A percentile compares a stretch with the other conserved stretches of the same genome.
Evolutionary conservation across 257 asterid genomes (phyloP).

Genomic region (Nicotiana attenuata): DNA sequence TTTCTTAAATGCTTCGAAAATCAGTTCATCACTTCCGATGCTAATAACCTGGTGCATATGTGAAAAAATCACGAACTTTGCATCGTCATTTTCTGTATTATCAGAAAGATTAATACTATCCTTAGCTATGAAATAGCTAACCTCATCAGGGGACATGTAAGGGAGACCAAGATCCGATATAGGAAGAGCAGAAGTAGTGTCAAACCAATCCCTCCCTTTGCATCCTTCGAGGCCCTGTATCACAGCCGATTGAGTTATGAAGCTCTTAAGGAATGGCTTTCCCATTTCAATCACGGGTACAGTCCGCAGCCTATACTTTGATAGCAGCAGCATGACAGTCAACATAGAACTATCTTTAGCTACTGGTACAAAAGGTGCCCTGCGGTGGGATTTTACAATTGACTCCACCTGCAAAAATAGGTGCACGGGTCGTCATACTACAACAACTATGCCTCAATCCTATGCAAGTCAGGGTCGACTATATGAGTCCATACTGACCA

Average conservation of each 20-base stretch:
- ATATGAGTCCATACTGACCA: no score
- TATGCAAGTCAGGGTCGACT: no score
- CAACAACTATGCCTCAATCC: no score
- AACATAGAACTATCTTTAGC: constrained; percentile 51
- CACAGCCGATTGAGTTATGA: constrained; percentile 81
- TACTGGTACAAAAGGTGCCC: constrained; percentile 78
- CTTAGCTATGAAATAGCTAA: neutral
- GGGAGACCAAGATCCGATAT: constrained; percentile 78
- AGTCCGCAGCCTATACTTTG: constrained; percentile 72
- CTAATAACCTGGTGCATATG: constrained; percentile 41
- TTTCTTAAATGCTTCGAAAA: constrained; percentile 71
- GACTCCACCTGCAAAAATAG: constrained; percentile 48
- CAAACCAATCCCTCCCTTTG: constrained; percentile 76
- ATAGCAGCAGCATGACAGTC: constrained; percentile 63
- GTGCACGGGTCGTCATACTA: neutral
- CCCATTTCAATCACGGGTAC: constrained; percentile 75
- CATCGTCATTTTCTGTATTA: neutral
- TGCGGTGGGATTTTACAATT: constrained; percentile 59
- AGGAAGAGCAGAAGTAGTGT: constrained; percentile 45
- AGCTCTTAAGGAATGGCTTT: constrained; percentile 41
- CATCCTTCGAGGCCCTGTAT: constrained; percentile 60
- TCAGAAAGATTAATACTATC: neutral
- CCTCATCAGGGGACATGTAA: constrained; percentile 62
- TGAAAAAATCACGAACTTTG: neutral
- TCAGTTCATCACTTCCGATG: constrained; percentile 48